phyloP scores from a whole-genome alignment of 495 filamentous ascomycete species.

The Penicillium macrosclerotiorum region DNA sequence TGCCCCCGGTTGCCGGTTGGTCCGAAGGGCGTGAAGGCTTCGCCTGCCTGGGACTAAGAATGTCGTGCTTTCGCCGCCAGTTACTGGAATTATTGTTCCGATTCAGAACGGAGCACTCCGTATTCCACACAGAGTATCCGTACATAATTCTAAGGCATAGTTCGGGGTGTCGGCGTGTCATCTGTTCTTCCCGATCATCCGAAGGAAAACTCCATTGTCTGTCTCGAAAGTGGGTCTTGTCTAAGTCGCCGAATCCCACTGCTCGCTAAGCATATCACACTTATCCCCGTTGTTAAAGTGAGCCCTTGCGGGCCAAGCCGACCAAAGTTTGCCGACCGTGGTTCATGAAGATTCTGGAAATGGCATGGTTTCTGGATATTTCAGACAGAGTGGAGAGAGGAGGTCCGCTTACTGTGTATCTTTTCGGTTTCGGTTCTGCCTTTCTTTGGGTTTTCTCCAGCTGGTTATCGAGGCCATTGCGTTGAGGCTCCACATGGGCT shows the following conservation, averaged over 20 bases:
- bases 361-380: slow-evolving; percentile 4
- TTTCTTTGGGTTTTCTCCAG: not conserved
- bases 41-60: too few species aligned
- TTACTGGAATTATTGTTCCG: too few species aligned
- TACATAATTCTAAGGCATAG: not conserved
- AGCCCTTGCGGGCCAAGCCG: slow-evolving; percentile 30
- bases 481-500: slow-evolving; percentile 7
- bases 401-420: not conserved
- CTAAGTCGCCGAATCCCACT: slow-evolving; percentile 16
- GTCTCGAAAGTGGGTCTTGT: slow-evolving; percentile 13
- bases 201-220: slow-evolving; percentile 14
- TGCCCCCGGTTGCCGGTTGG: not conserved
- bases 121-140: too few species aligned
- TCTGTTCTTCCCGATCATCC: slow-evolving; percentile 22
- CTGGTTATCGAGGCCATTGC: slow-evolving; percentile 2
- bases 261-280: slow-evolving; percentile 27
- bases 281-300: slow-evolving; percentile 1
- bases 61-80: too few species aligned
- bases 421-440: not conserved
- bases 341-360: slow-evolving; percentile 15
- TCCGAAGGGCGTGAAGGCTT: too few species aligned
- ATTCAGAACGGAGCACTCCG: too few species aligned
- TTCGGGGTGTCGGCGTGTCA: slow-evolving; percentile 2
- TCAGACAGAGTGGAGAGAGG: not conserved
- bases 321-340: slow-evolving; percentile 24